Base-by-base conservation (phyloP, 2,329 filamentous ascomycete genomes). In the Dothideomycetidae sp. region DNA sequence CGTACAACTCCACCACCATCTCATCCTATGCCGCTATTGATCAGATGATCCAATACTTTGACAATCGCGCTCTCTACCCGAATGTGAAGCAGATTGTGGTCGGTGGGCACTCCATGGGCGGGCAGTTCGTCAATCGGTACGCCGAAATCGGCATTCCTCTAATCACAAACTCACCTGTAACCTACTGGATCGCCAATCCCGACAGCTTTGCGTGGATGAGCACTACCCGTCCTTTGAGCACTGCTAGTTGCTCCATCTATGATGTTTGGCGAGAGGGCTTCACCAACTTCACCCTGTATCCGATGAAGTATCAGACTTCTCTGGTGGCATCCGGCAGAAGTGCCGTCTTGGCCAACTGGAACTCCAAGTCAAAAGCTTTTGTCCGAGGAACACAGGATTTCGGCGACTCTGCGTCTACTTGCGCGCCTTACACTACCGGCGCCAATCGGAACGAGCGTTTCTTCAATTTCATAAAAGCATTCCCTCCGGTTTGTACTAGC, bases 391-490 rank as follows among this genome's bases (percentile, higher is more conserved):
- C 46, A 2, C 47, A 45, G 18, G 56, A 59, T 44, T 40, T 49
- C 26, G 55, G 56, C 9, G 55, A 59, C 17, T 51, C 53, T 33
- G 54, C 54, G 11, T 48, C 48, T 9, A 41, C 21, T 10, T 59
- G 56, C 37, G 53, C 48, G 3, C 54, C 56, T 2, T 34, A 26
- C 7, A 53, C 54, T 1, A 52, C 53, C 5, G 56, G 56, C 10
- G 37, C 37, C 9, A 53, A 59, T 23, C 50, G 56, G 5, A 53
- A 58, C 34, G 56, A 59, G 46, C 53, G 56, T 5, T 59, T 59
- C 46, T 57, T 58, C 50, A 53, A 58, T 46, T 57, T 56, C 44
- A 55, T 58, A 49, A 50, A 53, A 31, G 47, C 46, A 5, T 57
- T 58, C 40, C 52, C 53, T 11, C 38, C 48, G 3, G 45, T 44